Percentiles rank a stretch among this genome's conserved stretches.
Conservation (phyloP, 345 rosid species). For the Geranium rotundifolium region DNA sequence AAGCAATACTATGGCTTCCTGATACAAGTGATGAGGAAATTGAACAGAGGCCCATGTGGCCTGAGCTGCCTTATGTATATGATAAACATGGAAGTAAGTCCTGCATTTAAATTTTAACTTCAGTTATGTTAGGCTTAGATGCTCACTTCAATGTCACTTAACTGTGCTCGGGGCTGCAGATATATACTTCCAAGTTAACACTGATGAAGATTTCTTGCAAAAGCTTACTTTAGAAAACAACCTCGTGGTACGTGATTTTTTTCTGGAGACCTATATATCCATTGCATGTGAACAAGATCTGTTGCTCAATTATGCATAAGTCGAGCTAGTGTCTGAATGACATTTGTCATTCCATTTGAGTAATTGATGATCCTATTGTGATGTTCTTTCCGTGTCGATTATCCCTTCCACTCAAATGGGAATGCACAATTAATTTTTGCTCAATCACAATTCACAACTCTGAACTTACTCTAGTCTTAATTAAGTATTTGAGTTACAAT, state of each 20-base stretch:
- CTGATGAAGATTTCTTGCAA: conserved; percentile 66
- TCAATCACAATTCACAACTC: too few relatives aligned
- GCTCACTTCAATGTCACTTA: conserved; percentile 7
- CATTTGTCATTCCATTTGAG: not conserved
- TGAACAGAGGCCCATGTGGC: conserved; percentile 63
- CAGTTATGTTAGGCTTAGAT: conserved; percentile 1
- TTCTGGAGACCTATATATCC: not conserved
- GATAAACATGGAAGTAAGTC: conserved; percentile 85
- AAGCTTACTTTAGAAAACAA: conserved; percentile 51
- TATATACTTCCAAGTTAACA: conserved; percentile 72
- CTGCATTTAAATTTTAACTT: conserved; percentile 1
- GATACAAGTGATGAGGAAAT: conserved; percentile 26
- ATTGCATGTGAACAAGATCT: not conserved
- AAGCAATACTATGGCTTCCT: conserved; percentile 67
- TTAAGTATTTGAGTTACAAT: too few relatives aligned
- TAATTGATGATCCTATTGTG: not conserved
- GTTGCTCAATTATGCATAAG: not conserved
- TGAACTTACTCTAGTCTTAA: not conserved
- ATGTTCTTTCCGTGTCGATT: not conserved
- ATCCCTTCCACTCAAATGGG: too few relatives aligned
- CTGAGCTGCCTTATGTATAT: conserved; percentile 71
- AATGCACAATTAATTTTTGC: not conserved
- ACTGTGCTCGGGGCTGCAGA: conserved; percentile 32
- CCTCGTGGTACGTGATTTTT: conserved; percentile 53
- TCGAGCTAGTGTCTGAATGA: not conserved